These are phyloP conservation scores for Trichoderma sp. DNA, from an alignment of 2,329 filamentous ascomycete species.

Conservation along the genomic window DNA sequence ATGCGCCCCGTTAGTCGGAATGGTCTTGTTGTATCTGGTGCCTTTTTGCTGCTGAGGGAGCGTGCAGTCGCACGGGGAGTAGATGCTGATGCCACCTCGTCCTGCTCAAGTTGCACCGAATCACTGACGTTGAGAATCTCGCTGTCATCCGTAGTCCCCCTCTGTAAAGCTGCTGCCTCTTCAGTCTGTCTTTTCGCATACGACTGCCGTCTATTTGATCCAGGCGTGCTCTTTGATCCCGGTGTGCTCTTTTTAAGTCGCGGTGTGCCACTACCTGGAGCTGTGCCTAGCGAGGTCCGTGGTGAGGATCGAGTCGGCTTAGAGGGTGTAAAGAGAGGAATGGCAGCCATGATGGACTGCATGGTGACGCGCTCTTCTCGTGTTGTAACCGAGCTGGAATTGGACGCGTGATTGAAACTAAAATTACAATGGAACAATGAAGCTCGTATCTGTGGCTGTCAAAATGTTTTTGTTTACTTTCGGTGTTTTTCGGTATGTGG, in stretches of 20 bases:
- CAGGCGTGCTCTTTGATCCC: neutral
- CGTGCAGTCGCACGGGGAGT: neutral
- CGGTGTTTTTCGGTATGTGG: neutral
- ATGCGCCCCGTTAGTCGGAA: neutral
- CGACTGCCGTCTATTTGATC: neutral
- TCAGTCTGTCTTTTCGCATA: neutral
- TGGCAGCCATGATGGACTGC: slow-evolving; percentile 14
- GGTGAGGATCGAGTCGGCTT: neutral
- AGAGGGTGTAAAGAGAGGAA: slow-evolving; percentile 4
- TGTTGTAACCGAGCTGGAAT: neutral
- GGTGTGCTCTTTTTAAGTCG: slow-evolving; percentile 2
- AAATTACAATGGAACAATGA: neutral
- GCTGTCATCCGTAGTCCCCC: neutral
- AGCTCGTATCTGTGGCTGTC: neutral
- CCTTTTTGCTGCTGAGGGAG: neutral
- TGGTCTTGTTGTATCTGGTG: neutral
- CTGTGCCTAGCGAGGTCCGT: neutral
- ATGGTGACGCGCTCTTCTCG: neutral
- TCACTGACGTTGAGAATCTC: neutral
- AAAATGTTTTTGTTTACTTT: neutral
- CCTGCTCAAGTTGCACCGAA: neutral
- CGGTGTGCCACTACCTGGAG: neutral
- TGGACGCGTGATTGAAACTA: neutral
- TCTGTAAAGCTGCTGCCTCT: neutral
- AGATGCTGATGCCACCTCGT: slow-evolving; percentile 2